Evolutionary conservation across 306 rosid species (phyloP).

Genomic region (Hippophae tibetana): DNA sequence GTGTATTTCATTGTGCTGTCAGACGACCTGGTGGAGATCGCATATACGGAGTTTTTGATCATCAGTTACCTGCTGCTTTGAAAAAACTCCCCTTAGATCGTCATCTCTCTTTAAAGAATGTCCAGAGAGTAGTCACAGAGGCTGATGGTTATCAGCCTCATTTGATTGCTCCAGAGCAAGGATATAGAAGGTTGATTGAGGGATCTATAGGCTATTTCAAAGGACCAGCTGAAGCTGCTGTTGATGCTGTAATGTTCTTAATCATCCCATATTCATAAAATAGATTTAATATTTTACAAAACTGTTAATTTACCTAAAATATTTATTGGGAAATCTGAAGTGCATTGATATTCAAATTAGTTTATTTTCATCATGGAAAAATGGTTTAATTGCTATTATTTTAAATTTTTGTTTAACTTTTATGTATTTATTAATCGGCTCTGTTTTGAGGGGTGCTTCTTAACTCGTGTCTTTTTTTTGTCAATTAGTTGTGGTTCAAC

Average conservation of each 20-base stretch:
- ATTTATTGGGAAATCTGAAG: neutral
- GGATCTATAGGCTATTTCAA: conserved; percentile 85
- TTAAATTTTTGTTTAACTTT: no score
- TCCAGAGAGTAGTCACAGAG: conserved; percentile 85
- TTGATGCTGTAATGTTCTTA: conserved; percentile 75
- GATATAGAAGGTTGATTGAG: conserved; percentile 93
- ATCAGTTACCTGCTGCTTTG: conserved; percentile 92
- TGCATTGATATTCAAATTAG: no score
- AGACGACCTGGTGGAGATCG: conserved; percentile 99
- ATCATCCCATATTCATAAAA: conserved; percentile 2
- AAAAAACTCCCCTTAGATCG: conserved; percentile 96
- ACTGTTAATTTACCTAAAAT: neutral
- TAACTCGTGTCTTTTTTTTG: no score
- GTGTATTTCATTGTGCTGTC: conserved; percentile 7
- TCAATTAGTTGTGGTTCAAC: no score
- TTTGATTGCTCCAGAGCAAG: conserved; percentile 98
- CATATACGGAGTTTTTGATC: conserved; percentile 90
- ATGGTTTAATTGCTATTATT: no score
- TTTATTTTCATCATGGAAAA: no score
- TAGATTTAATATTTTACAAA: neutral
- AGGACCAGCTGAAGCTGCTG: conserved; percentile 99
- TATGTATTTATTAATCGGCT: no score
- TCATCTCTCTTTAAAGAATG: conserved; percentile 76
- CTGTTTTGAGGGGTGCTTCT: no score
- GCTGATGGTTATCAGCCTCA: conserved; percentile 99